Conservation (phyloP, 305 asterid genomes). For the Coffea humblotiana region DNA sequence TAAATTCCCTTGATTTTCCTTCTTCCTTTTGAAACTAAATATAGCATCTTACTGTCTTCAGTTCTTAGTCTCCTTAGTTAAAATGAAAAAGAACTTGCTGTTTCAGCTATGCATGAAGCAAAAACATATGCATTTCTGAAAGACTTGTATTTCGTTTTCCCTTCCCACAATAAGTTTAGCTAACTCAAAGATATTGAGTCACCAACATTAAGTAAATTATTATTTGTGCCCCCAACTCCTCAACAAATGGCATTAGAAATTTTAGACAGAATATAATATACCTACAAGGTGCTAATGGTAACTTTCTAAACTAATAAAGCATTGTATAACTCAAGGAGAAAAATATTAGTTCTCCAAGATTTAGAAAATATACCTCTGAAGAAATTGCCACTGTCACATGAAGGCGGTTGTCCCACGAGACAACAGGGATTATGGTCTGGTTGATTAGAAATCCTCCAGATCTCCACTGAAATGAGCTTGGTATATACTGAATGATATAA, state of each 20-base stretch:
- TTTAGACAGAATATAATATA: neutral
- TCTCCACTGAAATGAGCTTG: conserved; percentile 74
- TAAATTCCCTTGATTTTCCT: neutral
- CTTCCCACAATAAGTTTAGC: neutral
- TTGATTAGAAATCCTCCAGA: conserved; percentile 44
- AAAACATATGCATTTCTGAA: neutral
- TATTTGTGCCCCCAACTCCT: neutral
- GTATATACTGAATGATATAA: conserved; percentile 73
- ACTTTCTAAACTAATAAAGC: neutral
- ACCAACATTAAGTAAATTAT: neutral
- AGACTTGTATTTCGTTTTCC: neutral
- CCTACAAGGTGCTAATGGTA: neutral
- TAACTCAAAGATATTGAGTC: neutral
- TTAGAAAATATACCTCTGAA: conserved; percentile 22
- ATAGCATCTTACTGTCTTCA: neutral
- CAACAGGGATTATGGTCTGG: conserved; percentile 52
- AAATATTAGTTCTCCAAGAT: neutral
- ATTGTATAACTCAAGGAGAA: neutral
- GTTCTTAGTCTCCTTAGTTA: neutral
- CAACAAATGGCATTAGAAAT: neutral
- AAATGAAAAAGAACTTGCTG: neutral
- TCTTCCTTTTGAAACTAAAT: neutral
- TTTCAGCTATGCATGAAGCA: neutral
- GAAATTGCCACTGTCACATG: conserved; percentile 40
- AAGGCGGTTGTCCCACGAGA: conserved; percentile 62